These are phyloP conservation scores for Nidula niveotomentosa DNA, from an alignment of 1,284 basidiomycete species.

Conservation along the genomic window DNA sequence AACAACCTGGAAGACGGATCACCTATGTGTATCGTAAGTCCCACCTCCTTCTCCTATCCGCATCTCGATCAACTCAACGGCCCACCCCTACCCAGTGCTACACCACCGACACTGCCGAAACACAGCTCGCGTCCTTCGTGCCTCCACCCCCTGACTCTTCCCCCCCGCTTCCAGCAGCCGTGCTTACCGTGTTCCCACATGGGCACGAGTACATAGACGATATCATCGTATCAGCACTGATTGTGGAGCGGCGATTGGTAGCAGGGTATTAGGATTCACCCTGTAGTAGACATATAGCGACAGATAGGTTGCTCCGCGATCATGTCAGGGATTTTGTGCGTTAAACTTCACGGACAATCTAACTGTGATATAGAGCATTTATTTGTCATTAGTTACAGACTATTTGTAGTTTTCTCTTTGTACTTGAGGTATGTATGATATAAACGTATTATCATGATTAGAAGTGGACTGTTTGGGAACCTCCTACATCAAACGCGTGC, in stretches of 20 bases:
- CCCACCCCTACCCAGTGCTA: conserved; percentile 25
- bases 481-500: no score
- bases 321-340: no score
- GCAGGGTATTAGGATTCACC: no score
- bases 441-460: no score
- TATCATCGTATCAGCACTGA: conserved; percentile 39
- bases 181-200: conserved; percentile 40
- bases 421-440: no score
- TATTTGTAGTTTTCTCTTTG: no score
- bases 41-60: conserved; percentile 9
- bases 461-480: no score
- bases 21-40: conserved; percentile 40
- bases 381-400: no score
- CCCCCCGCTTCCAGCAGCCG: conserved; percentile 38
- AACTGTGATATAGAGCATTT: no score
- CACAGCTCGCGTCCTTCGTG: conserved; percentile 41
- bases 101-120: conserved; percentile 18
- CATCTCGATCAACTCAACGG: background rate
- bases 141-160: conserved; percentile 42
- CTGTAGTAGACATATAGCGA: no score
- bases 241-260: conserved; percentile 39
- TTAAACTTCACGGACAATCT: no score
- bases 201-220: conserved; percentile 43
- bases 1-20: conserved; percentile 41
- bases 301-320: no score